Evolutionary conservation across 164 flowering plant genomes (phyloP).

Genomic region (Kalanchoe fedtschenkoi): DNA sequence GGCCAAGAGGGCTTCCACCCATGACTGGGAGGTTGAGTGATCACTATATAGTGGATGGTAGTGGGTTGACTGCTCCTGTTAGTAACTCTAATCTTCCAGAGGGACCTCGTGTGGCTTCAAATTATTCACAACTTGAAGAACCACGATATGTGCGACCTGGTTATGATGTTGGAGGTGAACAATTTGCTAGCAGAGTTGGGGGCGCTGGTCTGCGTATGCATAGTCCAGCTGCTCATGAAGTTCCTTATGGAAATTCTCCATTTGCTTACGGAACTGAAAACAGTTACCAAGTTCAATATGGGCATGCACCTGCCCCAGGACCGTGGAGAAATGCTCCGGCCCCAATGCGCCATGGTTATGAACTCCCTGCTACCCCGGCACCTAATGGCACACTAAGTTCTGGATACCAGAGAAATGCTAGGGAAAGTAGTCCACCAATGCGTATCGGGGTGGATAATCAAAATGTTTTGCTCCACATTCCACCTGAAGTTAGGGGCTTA

Average conservation of each 20-base stretch:
- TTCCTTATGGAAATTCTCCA: constrained; percentile 45
- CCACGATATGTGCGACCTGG: constrained; percentile 35
- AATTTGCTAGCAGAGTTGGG: constrained; percentile 40
- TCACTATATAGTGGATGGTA: constrained; percentile 44
- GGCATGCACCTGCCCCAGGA: constrained; percentile 35
- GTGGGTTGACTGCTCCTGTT: constrained; percentile 31
- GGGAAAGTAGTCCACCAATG: constrained; percentile 45
- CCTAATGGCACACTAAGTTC: constrained; percentile 35
- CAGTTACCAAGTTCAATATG: constrained; percentile 39
- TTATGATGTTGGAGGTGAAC: constrained; percentile 45
- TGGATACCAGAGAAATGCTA: constrained; percentile 25
- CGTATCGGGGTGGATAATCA: constrained; percentile 41
- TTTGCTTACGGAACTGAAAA: constrained; percentile 46
- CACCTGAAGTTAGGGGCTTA: constrained; percentile 30
- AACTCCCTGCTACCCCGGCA: constrained; percentile 36
- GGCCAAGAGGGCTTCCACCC: constrained; percentile 34
- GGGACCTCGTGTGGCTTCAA: constrained; percentile 30
- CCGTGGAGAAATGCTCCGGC: constrained; percentile 53
- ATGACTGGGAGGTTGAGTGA: constrained; percentile 52
- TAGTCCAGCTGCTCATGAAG: constrained; percentile 33
- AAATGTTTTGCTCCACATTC: constrained; percentile 36
- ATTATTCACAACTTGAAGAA: constrained; percentile 40
- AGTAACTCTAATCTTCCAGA: constrained; percentile 39
- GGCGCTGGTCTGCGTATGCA: constrained; percentile 31
- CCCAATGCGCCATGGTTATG: constrained; percentile 40